Conservation (phyloP, 768 basidiomycete genomes). For the Guyanaporus albipodus region DNA sequence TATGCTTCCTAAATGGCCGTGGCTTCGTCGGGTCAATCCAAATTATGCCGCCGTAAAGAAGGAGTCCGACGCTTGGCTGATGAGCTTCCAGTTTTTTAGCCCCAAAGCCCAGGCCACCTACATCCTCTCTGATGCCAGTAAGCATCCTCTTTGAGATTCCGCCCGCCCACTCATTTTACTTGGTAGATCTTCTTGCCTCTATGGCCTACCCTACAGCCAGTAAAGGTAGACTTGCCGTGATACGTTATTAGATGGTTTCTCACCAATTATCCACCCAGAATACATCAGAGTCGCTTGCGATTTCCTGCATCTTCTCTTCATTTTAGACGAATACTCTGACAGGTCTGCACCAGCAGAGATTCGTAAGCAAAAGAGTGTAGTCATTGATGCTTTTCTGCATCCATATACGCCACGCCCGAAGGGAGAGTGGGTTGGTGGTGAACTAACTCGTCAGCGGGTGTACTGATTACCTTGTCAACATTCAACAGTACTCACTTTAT, state of each 20-base stretch:
- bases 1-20: constrained; percentile 11
- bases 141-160: neutral
- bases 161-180: neutral
- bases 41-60: constrained; percentile 1
- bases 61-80: constrained; percentile 8
- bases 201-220: constrained; percentile 7
- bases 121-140: constrained; percentile 7
- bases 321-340: constrained; percentile 52
- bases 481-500: neutral
- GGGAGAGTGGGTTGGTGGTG: constrained; percentile 18
- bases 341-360: constrained; percentile 30
- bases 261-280: neutral
- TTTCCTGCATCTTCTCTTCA: constrained; percentile 48
- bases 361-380: constrained; percentile 17
- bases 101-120: constrained; percentile 10
- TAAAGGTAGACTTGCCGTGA: constrained; percentile 4
- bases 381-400: constrained; percentile 19
- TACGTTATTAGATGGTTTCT: neutral
- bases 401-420: constrained; percentile 7
- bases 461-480: too few species aligned
- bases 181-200: constrained; percentile 10
- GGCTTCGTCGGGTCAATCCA: constrained; percentile 11
- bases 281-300: constrained; percentile 39
- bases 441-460: constrained; percentile 16
- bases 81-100: constrained; percentile 7